These are phyloP conservation scores for Colletotrichum gigasporum DNA, from an alignment of 2,329 filamentous ascomycete genomes.

Conservation along the genomic window DNA sequence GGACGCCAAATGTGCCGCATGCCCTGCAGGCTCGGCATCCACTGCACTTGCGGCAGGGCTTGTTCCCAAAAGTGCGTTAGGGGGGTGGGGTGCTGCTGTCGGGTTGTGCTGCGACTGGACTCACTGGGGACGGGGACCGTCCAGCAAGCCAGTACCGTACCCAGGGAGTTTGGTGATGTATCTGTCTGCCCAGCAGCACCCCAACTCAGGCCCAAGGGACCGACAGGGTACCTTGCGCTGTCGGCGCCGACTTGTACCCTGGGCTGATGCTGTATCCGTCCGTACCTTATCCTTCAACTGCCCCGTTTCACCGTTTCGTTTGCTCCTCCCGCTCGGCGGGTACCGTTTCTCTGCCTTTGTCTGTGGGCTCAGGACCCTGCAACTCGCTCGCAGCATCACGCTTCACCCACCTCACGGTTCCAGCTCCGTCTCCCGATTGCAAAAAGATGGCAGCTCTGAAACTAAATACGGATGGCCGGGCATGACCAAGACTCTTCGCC, in stretches of 20 bases:
- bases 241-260: too few relatives aligned
- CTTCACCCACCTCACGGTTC: too few relatives aligned
- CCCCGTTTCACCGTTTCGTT: too few relatives aligned
- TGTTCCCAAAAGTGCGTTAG: constrained; percentile 19
- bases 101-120: constrained; percentile 6
- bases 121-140: background rate
- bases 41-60: constrained; percentile 21
- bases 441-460: constrained; percentile 5
- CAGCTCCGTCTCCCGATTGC: background rate
- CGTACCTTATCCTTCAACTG: too few relatives aligned
- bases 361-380: background rate
- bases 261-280: too few relatives aligned
- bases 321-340: too few relatives aligned
- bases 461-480: background rate
- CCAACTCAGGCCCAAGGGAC: too few relatives aligned
- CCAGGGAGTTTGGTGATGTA: too few relatives aligned
- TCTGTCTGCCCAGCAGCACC: too few relatives aligned
- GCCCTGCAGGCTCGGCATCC: constrained; percentile 29
- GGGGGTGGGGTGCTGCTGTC: constrained; percentile 23
- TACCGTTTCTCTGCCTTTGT: background rate
- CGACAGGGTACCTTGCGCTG: too few relatives aligned
- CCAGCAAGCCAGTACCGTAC: too few relatives aligned
- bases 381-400: constrained; percentile 3
- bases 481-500: background rate
- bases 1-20: constrained; percentile 26